Base-by-base conservation (phyloP, 2,329 filamentous ascomycete species). In the Botryotinia globosa region DNA sequence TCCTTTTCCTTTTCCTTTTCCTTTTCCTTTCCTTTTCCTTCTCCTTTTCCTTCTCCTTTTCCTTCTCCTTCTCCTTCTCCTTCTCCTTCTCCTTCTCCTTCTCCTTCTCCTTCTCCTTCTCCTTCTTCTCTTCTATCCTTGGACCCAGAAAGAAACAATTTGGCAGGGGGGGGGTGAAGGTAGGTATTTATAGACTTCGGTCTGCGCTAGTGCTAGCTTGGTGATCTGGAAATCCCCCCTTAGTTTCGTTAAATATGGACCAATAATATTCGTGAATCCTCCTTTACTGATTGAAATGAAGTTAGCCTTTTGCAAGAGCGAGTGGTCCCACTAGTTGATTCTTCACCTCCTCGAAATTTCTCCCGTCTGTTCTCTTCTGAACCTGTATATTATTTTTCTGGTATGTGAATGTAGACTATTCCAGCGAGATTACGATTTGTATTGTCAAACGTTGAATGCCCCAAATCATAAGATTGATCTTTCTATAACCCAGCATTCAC, bases 121-220 rank as follows among this genome's bases (percentile, higher is more conserved):
- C 25, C 37, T 39, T 10, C 37, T 39, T 1, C 9, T 39, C 9
- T 12, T 39, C 37, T 14, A 25, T n/a, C 10, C 5, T 51, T 10
- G 25, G 10, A n/a, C 0, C 1, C 2, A 0, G 0, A 22, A 7
- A n/a, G n/a, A 51, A 14, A 5, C 18, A 29, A 7, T 16, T 16
- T 5, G 12, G 14, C 12, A 4, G 22, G 22, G 14, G 29, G 63
- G 10, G 34, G 8, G 29, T 1, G 0, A 48, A 22, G 5, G 29
- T 2, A 5, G 4, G 4, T 22, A 32, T 8, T 37, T 29, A 29
- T 63, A 42, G 37, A 10, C 32, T 51, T 65, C 16, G 1, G 3
- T 20, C 16, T 29, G 6, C 29, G 5, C 44, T 51, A 65, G 22
- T n/a, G 5, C 7, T 51, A 39, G 34, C 18, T 56, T 54, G 25